Evolutionary conservation across 352 stramenopile species (phyloP), one percentile per base, ranked within the genome.

Genomic region (Globisporangium abappressorium): DNA sequence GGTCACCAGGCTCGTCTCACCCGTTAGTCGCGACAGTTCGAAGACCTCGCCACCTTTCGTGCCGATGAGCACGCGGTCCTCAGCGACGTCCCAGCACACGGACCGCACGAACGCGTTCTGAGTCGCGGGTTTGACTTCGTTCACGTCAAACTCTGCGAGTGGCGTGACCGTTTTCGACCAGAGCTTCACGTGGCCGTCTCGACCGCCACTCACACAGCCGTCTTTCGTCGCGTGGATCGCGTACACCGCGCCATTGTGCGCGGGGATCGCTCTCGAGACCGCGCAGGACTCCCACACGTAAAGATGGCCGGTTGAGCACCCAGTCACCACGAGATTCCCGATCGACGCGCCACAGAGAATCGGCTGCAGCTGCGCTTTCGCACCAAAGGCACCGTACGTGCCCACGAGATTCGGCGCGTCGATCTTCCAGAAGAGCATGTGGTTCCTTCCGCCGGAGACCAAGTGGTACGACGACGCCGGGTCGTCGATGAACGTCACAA

Each of bases 391-490:
- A 18, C 86, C 84, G n/a, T 74, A 70, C 7, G 77, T 87, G 4
- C 73, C 76, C 11, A 84, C 75, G 47, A 92, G 79, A 41, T 58
- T 62, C 11, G 83, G 81, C 9, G 78, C 61, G 12, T 87, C 76
- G 7, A 91, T 61, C 43, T 79, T 82, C 84, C 86, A 94, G 59
- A 94, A 94, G 34, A 81, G 66, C 38, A 91, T 81, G 62, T 94
- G 84, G 63, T 90, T 70, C 11, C 85, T 74, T 0, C 86, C 86
- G 47, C 84, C 86, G 1, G 81, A 88, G 24, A 89, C 81, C 38
- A 94, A 65, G 4, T 80, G 73, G 64, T 73, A 91, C 41, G 73
- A 65, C 28, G 73, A 71, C 57, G 72, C 66, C 0, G 56, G 20
- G 38, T 92, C 83, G 18, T 90, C 81, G 6, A 90, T 72, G 36